A percentile compares a stretch with the other conserved stretches of the same genome.
These are phyloP conservation scores for Bipolaris bicolor DNA, from an alignment of 2,329 filamentous ascomycete species.

Conservation along the genomic window DNA sequence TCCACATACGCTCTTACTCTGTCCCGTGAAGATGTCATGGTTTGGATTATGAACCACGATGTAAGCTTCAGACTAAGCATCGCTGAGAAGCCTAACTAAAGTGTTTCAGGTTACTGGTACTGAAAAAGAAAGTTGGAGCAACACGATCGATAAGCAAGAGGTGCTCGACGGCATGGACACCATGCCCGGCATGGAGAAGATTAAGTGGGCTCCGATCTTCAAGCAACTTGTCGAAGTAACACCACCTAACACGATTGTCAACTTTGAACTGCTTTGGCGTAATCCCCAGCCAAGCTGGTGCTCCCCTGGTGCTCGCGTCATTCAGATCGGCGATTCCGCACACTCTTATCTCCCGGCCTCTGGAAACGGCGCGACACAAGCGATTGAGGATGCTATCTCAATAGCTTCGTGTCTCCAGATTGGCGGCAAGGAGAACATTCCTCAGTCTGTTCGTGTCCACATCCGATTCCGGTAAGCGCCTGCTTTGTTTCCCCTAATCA, in stretches of 20 bases:
- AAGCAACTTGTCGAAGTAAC: conserved; percentile 53
- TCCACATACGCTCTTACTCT: conserved; percentile 55
- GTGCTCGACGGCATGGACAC: conserved; percentile 55
- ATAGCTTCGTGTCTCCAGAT: conserved; percentile 56
- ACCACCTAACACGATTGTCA: conserved; percentile 56
- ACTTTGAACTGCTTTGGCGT: conserved; percentile 57
- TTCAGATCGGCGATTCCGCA: conserved; percentile 55
- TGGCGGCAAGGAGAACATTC: conserved; percentile 49
- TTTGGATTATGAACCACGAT: conserved; percentile 59
- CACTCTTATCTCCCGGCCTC: conserved; percentile 55
- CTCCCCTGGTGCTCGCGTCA: conserved; percentile 51
- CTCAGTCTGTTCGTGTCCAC: conserved; percentile 50
- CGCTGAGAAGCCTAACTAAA: conserved; percentile 15
- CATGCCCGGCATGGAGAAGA: conserved; percentile 49
- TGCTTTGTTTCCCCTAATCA: background rate
- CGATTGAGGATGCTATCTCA: conserved; percentile 56
- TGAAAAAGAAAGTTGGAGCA: conserved; percentile 55
- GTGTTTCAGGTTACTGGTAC: conserved; percentile 49
- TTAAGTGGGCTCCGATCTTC: conserved; percentile 55
- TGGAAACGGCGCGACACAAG: conserved; percentile 55
- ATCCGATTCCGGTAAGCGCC: conserved; percentile 49
- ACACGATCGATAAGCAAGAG: conserved; percentile 55
- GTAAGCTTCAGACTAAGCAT: conserved; percentile 26
- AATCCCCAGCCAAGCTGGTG: conserved; percentile 55
- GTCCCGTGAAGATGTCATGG: conserved; percentile 55